Evolutionary conservation across 202 grass and related monocot genomes (phyloP).

Genomic region (Schoenoplectus tabernaemontani): DNA sequence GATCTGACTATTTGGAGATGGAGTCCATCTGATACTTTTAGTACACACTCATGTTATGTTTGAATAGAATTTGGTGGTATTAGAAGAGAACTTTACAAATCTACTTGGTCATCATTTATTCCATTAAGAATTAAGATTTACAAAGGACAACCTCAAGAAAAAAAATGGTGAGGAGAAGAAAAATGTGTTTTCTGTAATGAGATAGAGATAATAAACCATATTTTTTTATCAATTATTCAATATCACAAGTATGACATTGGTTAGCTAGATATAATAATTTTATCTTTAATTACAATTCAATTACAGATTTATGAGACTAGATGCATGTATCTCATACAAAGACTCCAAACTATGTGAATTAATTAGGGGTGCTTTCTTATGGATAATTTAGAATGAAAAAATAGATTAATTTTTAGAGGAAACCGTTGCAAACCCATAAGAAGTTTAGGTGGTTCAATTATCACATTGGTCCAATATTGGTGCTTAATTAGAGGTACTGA

Average conservation of each 20-base stretch:
- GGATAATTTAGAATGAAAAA: not conserved
- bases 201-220: not conserved
- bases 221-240: not conserved
- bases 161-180: too few species aligned
- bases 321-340: not conserved
- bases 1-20: too few species aligned
- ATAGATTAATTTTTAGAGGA: not conserved
- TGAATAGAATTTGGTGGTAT: not conserved
- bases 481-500: too few species aligned
- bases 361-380: not conserved
- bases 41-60: too few species aligned
- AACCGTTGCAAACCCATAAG: too few species aligned
- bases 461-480: too few species aligned
- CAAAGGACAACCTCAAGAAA: too few species aligned
- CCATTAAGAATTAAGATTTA: too few species aligned
- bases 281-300: not conserved
- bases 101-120: too few species aligned
- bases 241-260: not conserved
- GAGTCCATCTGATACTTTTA: too few species aligned
- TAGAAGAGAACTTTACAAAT: not conserved
- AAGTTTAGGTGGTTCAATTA: too few species aligned
- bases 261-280: not conserved
- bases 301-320: too few species aligned
- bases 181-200: not conserved
- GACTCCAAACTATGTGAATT: not conserved